phyloP scores from a whole-genome alignment of 805 yeast species.

The Pichia cephalocereana region DNA sequence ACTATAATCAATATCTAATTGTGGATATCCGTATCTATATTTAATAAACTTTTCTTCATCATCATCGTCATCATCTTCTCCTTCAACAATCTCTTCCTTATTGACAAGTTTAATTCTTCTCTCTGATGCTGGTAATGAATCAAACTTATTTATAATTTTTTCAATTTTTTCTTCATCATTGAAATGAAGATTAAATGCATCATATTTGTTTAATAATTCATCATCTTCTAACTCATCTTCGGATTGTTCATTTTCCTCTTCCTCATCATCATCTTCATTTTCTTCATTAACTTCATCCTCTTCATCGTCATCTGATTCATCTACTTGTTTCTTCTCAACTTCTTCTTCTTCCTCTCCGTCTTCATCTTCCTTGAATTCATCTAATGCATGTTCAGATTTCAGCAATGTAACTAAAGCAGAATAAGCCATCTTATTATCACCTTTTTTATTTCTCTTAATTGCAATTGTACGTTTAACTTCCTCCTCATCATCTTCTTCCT shows the following conservation, averaged over 20 bases:
- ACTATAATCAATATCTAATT: not conserved
- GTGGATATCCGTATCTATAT: slow-evolving; percentile 23
- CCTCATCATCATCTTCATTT: slow-evolving; percentile 15
- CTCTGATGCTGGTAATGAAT: slow-evolving; percentile 15
- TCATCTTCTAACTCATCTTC: slow-evolving; percentile 31
- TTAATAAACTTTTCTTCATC: slow-evolving; percentile 23
- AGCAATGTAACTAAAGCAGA: slow-evolving; percentile 23
- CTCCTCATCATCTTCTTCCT: slow-evolving; percentile 27
- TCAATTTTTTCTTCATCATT: slow-evolving; percentile 38
- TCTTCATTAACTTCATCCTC: slow-evolving; percentile 14
- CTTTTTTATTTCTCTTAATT: slow-evolving; percentile 6
- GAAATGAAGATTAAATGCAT: slow-evolving; percentile 76
- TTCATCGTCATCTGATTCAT: slow-evolving; percentile 23
- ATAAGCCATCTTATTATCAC: slow-evolving; percentile 22
- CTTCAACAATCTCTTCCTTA: slow-evolving; percentile 15
- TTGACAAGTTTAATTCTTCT: slow-evolving; percentile 5
- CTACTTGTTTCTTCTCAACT: slow-evolving; percentile 10
- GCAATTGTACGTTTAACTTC: slow-evolving; percentile 15
- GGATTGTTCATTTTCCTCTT: slow-evolving; percentile 18
- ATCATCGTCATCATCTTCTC: slow-evolving; percentile 8
- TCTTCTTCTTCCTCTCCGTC: slow-evolving; percentile 1
- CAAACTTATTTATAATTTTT: slow-evolving; percentile 19
- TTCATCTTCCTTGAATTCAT: slow-evolving; percentile 12
- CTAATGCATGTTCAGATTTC: slow-evolving; percentile 14
- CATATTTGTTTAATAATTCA: slow-evolving; percentile 28